These are phyloP conservation scores for Canavalia ensiformis DNA, from an alignment of 306 rosid species.

Conservation along the genomic window DNA sequence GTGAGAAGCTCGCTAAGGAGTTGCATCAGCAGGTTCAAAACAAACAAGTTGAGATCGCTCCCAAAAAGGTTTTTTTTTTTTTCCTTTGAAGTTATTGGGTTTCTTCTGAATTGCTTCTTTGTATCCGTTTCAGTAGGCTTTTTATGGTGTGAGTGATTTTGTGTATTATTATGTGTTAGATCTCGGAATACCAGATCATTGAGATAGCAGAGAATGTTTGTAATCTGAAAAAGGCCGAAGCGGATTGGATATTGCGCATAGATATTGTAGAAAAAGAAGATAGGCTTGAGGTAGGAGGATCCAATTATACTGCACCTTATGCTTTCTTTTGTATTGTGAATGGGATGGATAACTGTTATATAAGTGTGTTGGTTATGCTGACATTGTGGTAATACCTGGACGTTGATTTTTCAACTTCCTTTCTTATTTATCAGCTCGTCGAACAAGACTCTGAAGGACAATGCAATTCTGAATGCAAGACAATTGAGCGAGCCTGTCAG, in stretches of 20 bases:
- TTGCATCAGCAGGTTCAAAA: slow-evolving; percentile 74
- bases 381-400: slow-evolving; percentile 22
- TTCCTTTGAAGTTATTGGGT: slow-evolving; percentile 44
- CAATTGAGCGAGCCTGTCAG: slow-evolving; percentile 91
- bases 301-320: slow-evolving; percentile 3
- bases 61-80: slow-evolving; percentile 73
- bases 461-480: slow-evolving; percentile 97
- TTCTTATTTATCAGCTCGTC: slow-evolving; percentile 67
- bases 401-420: slow-evolving; percentile 14
- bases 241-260: slow-evolving; percentile 92
- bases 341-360: neutral
- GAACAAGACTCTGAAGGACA: slow-evolving; percentile 97
- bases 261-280: slow-evolving; percentile 87
- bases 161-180: slow-evolving; percentile 57
- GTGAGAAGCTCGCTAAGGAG: slow-evolving; percentile 86
- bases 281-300: slow-evolving; percentile 70
- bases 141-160: slow-evolving; percentile 22
- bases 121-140: slow-evolving; percentile 32
- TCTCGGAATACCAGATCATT: slow-evolving; percentile 90
- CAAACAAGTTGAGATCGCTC: slow-evolving; percentile 78
- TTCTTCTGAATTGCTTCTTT: slow-evolving; percentile 24
- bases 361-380: slow-evolving; percentile 21
- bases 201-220: slow-evolving; percentile 96
- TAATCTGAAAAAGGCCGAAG: slow-evolving; percentile 88
- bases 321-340: slow-evolving; percentile 21